Percentiles rank a stretch among this genome's conserved stretches.
Conservation (phyloP, 768 basidiomycete genomes). For the Psilocybe cyanescens region DNA sequence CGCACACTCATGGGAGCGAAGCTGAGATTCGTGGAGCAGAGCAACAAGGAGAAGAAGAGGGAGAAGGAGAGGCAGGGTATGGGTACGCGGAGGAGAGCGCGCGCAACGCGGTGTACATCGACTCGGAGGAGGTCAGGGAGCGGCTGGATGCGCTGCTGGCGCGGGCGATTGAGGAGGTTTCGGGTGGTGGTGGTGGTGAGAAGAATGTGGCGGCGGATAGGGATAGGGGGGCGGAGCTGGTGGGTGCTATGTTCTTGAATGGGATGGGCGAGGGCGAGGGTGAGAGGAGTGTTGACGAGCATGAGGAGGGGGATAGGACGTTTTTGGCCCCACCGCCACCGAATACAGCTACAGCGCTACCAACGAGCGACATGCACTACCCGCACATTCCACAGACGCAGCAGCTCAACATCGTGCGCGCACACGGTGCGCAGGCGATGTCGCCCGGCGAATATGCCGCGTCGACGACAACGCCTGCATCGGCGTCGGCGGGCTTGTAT, state of each 20-base stretch:
- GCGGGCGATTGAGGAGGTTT: constrained; percentile 14
- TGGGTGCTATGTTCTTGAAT: neutral
- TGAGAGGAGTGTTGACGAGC: neutral
- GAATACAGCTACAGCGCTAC: neutral
- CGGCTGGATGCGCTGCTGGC: constrained; percentile 28
- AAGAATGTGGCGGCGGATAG: constrained; percentile 7
- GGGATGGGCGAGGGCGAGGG: neutral
- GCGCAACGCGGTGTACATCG: constrained; percentile 40
- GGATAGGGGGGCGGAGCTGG: neutral
- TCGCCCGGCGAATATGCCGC: neutral
- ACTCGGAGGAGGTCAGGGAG: constrained; percentile 33
- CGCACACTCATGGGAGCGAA: too few relatives aligned
- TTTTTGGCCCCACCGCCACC: neutral
- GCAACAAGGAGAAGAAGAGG: neutral
- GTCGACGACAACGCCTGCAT: neutral
- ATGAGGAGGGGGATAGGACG: neutral
- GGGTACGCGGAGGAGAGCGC: neutral
- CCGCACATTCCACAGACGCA: neutral
- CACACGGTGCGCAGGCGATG: neutral
- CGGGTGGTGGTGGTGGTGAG: constrained; percentile 12
- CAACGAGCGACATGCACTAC: neutral
- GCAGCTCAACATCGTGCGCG: neutral
- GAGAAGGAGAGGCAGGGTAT: neutral
- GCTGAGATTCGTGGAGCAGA: neutral
- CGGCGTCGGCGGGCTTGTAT: constrained; percentile 1